A percentile compares a stretch with the other conserved stretches of the same genome.
phyloP scores from a whole-genome alignment of 1,139 yeast species.

The Yamadazyma buinensis region DNA sequence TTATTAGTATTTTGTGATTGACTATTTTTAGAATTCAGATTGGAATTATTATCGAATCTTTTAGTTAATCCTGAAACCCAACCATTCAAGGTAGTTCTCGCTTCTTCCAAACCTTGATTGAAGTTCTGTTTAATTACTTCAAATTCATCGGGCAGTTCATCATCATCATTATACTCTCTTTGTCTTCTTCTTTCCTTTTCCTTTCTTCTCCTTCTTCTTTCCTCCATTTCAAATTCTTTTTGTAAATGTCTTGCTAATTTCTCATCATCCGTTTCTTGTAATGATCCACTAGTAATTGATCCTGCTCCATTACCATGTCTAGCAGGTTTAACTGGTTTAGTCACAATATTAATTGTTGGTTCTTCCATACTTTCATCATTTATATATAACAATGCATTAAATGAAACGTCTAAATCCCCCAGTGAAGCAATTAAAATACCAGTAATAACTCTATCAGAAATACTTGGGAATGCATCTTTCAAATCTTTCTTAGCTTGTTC shows the following conservation, averaged over 20 bases:
- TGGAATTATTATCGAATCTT: constrained; percentile 37
- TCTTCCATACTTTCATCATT: constrained; percentile 67
- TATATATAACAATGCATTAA: constrained; percentile 76
- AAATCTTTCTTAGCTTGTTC: constrained; percentile 52
- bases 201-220: constrained; percentile 27
- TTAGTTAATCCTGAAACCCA: constrained; percentile 79
- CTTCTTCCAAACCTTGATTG: constrained; percentile 78
- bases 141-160: constrained; percentile 61
- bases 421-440: constrained; percentile 84
- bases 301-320: too few species aligned
- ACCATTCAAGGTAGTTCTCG: constrained; percentile 69
- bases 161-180: constrained; percentile 35
- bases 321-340: constrained; percentile 15
- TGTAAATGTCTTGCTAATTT: constrained; percentile 78
- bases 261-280: constrained; percentile 58
- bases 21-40: constrained; percentile 1
- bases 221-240: constrained; percentile 57
- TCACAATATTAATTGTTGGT: constrained; percentile 44
- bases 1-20: background rate
- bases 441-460: constrained; percentile 65
- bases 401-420: constrained; percentile 80
- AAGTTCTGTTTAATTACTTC: constrained; percentile 70
- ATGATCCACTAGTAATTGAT: constrained; percentile 12
- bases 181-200: constrained; percentile 15
- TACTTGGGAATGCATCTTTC: constrained; percentile 77